Base-by-base conservation (phyloP, 2,329 filamentous ascomycete species). In the Fusarium buxicola region DNA sequence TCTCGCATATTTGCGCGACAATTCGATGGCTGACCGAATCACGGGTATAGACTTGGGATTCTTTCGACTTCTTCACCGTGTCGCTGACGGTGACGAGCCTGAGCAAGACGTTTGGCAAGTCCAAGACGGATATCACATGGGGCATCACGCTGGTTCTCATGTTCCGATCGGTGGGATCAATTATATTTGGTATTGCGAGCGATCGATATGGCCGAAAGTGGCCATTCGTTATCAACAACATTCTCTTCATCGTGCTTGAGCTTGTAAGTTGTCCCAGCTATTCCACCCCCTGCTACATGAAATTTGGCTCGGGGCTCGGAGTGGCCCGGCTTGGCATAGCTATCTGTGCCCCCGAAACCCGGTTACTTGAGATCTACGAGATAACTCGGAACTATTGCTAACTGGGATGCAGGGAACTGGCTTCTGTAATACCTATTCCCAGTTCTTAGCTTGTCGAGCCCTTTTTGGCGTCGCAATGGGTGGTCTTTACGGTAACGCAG, bases 391-490 rank as follows among this genome's bases (percentile, higher is more conserved):
- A 32, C 11, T 30, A 18, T 54, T 47, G 43, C 58, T 68, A 25
- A 68, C 54, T 15, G 13, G 15, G 24, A n/a, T 4, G 21, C 43
- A 84, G 81, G 82, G 80, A 13, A 92, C 90, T 32, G 90, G 89
- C 55, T 92, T 91, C 72, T 85, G 84, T 61, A 74, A 81, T 0
- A 92, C 87, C 0, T 92, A 91, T 69, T 70, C 80, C 44, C 85
- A 91, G 65, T 94, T 94, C 71, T 80, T 95, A 18, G 90, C 88
- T 10, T 90, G 91, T 10, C 84, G 92, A 35, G 87, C 88, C 36
- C 78, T 94, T 4, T 94, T 94, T 70, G 92, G 91, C 40, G 76
- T 94, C 38, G 91, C 91, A 68, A 94, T 94, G 91, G 92, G 92
- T 34, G 92, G 91, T 65, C 66, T 94, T 2, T 88, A 93, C 75